Conservation (phyloP, 164 flowering plant genomes). For the Magnolia officinalis region DNA sequence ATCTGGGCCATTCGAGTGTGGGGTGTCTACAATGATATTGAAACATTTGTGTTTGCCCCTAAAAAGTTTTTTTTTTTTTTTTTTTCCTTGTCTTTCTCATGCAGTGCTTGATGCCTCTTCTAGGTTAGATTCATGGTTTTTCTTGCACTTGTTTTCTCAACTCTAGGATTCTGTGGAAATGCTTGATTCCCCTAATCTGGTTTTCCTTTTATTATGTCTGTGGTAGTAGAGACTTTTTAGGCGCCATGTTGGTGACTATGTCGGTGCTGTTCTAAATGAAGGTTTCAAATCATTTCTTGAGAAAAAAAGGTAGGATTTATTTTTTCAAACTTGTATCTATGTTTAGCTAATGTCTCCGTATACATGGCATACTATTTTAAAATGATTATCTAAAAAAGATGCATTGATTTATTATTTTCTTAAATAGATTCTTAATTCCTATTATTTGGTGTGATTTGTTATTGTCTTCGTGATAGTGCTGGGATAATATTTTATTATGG, state of each 20-base stretch:
- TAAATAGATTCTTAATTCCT: not conserved
- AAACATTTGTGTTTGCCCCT: too few species aligned
- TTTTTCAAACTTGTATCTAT: not conserved
- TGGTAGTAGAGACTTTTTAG: conserved; percentile 76
- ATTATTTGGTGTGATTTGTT: too few species aligned
- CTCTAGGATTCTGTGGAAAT: too few species aligned
- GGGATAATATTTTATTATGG: too few species aligned
- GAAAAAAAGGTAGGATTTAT: conserved; percentile 55
- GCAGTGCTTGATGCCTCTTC: too few species aligned
- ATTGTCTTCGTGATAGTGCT: not conserved
- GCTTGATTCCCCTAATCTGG: not conserved
- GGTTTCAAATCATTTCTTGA: conserved; percentile 77
- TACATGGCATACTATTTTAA: not conserved
- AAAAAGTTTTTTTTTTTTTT: too few species aligned
- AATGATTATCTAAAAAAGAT: not conserved
- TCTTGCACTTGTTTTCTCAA: too few species aligned
- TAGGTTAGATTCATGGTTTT: too few species aligned
- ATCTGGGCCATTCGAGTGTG: too few species aligned
- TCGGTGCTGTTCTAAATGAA: conserved; percentile 86
- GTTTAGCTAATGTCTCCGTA: not conserved
- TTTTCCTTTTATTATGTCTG: not conserved
- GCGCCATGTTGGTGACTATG: conserved; percentile 70
- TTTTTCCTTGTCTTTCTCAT: too few species aligned
- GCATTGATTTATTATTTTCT: not conserved
- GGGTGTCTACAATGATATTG: too few species aligned